Percentiles rank a stretch among this genome's conserved stretches.
Conservation (phyloP, 2,329 filamentous ascomycete species). For the Microcyclosporella mali region DNA sequence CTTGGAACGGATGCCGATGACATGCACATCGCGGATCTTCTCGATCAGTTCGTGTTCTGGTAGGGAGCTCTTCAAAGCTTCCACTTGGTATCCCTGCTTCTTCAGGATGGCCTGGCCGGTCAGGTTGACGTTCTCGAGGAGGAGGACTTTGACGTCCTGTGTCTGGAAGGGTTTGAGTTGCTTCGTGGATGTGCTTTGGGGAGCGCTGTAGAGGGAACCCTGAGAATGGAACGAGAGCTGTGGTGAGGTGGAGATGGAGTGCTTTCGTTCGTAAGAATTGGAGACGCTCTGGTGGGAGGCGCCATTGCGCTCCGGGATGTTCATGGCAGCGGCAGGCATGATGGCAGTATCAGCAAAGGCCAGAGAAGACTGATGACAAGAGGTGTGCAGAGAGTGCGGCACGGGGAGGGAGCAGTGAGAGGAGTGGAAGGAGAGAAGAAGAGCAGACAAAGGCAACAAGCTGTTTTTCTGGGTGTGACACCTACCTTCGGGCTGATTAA, state of each 20-base stretch:
- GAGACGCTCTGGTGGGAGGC: conserved; percentile 29
- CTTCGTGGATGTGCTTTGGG: conserved; percentile 51
- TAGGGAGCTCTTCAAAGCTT: conserved; percentile 80
- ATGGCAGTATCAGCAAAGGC: conserved; percentile 4
- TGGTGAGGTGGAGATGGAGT: conserved; percentile 75
- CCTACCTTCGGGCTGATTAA: too few species aligned
- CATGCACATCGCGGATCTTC: conserved; percentile 96
- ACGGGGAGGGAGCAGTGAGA: background rate
- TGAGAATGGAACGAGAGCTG: conserved; percentile 63
- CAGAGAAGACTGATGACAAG: background rate
- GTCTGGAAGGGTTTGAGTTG: conserved; percentile 92
- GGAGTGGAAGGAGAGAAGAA: background rate
- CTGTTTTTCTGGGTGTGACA: background rate
- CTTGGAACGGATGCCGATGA: conserved; percentile 97
- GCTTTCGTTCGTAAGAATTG: conserved; percentile 34
- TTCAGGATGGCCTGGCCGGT: conserved; percentile 77
- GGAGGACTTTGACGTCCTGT: conserved; percentile 89
- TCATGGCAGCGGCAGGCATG: conserved; percentile 30
- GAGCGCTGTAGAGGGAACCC: conserved; percentile 49
- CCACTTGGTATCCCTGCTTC: conserved; percentile 90
- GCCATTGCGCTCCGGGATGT: conserved; percentile 31
- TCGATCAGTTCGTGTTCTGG: conserved; percentile 91
- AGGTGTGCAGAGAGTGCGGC: background rate
- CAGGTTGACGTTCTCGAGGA: conserved; percentile 93
- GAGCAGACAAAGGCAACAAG: background rate